Evolutionary conservation across 805 yeast species (phyloP).

Genomic region (Metschnikowia anglica): DNA sequence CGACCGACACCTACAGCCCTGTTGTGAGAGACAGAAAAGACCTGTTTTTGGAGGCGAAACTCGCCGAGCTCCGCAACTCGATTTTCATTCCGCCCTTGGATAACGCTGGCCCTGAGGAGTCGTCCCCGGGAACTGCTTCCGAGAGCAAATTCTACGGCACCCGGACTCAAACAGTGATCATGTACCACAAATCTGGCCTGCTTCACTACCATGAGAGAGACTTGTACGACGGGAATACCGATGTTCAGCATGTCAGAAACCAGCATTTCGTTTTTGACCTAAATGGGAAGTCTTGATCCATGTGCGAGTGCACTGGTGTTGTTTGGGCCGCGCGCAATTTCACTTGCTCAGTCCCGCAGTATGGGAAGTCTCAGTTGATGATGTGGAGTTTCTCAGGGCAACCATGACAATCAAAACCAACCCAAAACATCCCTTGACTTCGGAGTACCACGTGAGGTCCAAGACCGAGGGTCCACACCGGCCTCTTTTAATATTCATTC

Average conservation of each 20-base stretch:
- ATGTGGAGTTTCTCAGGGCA: background rate
- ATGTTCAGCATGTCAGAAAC: slow-evolving; percentile 9
- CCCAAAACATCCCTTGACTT: slow-evolving; percentile 27
- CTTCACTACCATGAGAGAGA: slow-evolving; percentile 63
- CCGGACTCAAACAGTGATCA: slow-evolving; percentile 76
- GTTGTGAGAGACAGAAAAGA: slow-evolving; percentile 22
- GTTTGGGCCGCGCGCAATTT: background rate
- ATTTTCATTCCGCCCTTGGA: slow-evolving; percentile 72
- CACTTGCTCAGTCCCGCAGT: background rate
- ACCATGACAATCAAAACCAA: slow-evolving; percentile 12
- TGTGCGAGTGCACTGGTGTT: background rate
- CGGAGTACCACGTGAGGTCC: slow-evolving; percentile 22
- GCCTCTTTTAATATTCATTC: slow-evolving; percentile 54
- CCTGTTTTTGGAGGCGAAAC: slow-evolving; percentile 24
- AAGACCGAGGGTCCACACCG: slow-evolving; percentile 21
- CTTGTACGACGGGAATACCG: slow-evolving; percentile 36
- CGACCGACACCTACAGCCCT: slow-evolving; percentile 40
- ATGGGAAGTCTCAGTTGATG: background rate
- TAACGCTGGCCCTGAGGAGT: slow-evolving; percentile 8
- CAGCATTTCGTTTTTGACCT: slow-evolving; percentile 21
- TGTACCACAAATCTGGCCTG: slow-evolving; percentile 51
- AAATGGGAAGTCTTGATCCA: background rate
- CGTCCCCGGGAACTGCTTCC: slow-evolving; percentile 1
- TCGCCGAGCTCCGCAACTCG: slow-evolving; percentile 49
- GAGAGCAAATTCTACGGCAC: slow-evolving; percentile 66